Base-by-base conservation (phyloP, 805 yeast genomes). In the Limtongia smithiae region DNA sequence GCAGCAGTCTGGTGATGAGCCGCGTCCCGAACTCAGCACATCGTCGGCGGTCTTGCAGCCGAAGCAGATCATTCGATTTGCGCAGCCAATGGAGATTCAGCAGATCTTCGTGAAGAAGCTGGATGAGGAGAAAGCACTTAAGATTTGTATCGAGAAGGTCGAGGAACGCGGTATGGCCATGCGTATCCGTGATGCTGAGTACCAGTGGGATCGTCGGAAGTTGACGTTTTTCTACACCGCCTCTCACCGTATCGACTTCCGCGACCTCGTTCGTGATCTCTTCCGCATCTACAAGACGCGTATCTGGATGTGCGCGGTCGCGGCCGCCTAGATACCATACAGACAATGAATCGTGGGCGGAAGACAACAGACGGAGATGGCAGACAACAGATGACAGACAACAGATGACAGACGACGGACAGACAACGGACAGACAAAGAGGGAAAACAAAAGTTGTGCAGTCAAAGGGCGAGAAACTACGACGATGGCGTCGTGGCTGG, bases 251-350 rank as follows among this genome's bases (percentile, higher is more conserved):
- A 82, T 85, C 48, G 94, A 85, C 65, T 84, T 84, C 65, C 71
- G 93, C 54, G 89, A 83, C 57, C 74, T 85, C 64, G 89, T 84
- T 7, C 75, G 85, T 39, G 93, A 85, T 56, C 70, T 84, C 48
- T 84, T 84, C 68, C 71, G 85, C 51, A 77, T 81, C 43, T 85
- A 83, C 73, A 84, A 85, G 68, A 84, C 91, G 3, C 72, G 93
- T 57, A 84, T 84, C 61, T 85, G 94, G 94, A 83, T 85, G 93
- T 84, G 91, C 68, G 87, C 88, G 3, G 85, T 80, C 31, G n/a
- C n/a, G n/a, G 61, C 39, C 34, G 44, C 41, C 12, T 44, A 45
- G 43, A 47, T 11, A 17, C 17, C 31, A 12, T 22, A 37, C 27
- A 35, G 31, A 14, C 2, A 14, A 11, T 14, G 24, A n/a, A 12